Evolutionary conservation across 768 basidiomycete genomes (phyloP), one percentile per base, ranked within the genome.

Genomic region (Hypholoma fasciculare): DNA sequence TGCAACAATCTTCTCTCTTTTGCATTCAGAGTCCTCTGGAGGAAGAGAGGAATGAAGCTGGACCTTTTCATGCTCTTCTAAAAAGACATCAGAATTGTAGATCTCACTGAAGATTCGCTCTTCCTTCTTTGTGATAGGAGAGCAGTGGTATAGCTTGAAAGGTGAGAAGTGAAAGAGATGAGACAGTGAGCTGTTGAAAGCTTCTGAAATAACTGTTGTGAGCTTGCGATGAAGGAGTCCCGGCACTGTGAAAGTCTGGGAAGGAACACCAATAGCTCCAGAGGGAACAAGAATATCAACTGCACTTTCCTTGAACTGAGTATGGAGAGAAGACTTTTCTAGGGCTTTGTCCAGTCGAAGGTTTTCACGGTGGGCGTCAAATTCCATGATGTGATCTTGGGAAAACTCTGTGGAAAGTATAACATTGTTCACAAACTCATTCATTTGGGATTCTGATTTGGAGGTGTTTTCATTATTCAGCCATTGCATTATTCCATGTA

Each of bases 401-500:
- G 61, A 14, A 44, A 71, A 70, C 6, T 62, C 54, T 0, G 62
- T 40, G 2, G 54, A 30, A 4, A 63, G 63, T 30, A 71, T 39
- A 16, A 69, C 65, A 17, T 64, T 54, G 0, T 63, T 34, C 11
- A 69, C 57, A 0, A 71, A 57, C 17, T 61, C 53, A n/a, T 34
- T 62, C 6, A 48, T 52, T 34, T 66, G 58, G 0, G 26, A 50
- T 16, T 63, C 61, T 2, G 63, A 66, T 49, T 66, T 66, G 5
- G 20, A 1, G 1, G 49, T 43, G 1, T 55, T 47, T 7, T 63
- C 60, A 39, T 62, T 64, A 44, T 67, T 66, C 12, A 67, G 50
- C 71, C 71, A 72, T n/a, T 50, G 20, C 69, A 72, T 71, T 0
- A 72, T 13, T 3, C 14, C 9, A 7, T 53, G 36, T 6, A 63